Evolutionary conservation across 1,139 yeast genomes (phyloP).

Genomic region (Pichia sp.): DNA sequence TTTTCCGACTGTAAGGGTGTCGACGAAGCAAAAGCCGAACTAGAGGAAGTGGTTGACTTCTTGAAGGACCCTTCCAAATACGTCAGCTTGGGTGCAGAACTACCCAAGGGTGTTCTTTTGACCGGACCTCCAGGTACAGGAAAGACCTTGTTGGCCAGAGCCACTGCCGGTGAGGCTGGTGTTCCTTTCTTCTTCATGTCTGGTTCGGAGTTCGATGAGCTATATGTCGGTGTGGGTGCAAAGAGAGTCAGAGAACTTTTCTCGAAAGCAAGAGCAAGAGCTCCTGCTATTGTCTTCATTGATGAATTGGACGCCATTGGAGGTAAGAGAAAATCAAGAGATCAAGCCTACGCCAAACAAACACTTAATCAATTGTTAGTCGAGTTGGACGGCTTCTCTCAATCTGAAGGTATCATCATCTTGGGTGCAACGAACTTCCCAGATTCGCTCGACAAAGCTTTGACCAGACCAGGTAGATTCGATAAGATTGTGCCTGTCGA

Average conservation of each 20-base stretch:
- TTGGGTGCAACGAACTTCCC: slow-evolving; percentile 99
- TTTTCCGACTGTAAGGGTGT: slow-evolving; percentile 96
- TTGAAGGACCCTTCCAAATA: slow-evolving; percentile 93
- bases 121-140: slow-evolving; percentile 99
- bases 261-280: slow-evolving; percentile 86
- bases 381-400: slow-evolving; percentile 94
- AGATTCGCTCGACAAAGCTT: slow-evolving; percentile 90
- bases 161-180: slow-evolving; percentile 99
- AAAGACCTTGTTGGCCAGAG: slow-evolving; percentile 93
- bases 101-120: slow-evolving; percentile 92
- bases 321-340: slow-evolving; percentile 94
- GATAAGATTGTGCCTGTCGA: slow-evolving; percentile 95
- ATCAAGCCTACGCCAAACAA: slow-evolving; percentile 96
- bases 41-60: slow-evolving; percentile 95
- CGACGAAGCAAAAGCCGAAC: slow-evolving; percentile 96
- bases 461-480: slow-evolving; percentile 97
- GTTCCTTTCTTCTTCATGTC: slow-evolving; percentile 98
- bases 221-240: slow-evolving; percentile 98
- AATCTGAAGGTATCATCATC: slow-evolving; percentile 86
- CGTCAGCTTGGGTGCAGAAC: slow-evolving; percentile 93
- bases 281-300: slow-evolving; percentile 95
- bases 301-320: slow-evolving; percentile 99
- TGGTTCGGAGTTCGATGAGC: slow-evolving; percentile 96
- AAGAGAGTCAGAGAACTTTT: slow-evolving; percentile 93
- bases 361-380: slow-evolving; percentile 93